phyloP scores from a whole-genome alignment of 2,329 filamentous ascomycete species.

The Fusarium sterilihyphosum region DNA sequence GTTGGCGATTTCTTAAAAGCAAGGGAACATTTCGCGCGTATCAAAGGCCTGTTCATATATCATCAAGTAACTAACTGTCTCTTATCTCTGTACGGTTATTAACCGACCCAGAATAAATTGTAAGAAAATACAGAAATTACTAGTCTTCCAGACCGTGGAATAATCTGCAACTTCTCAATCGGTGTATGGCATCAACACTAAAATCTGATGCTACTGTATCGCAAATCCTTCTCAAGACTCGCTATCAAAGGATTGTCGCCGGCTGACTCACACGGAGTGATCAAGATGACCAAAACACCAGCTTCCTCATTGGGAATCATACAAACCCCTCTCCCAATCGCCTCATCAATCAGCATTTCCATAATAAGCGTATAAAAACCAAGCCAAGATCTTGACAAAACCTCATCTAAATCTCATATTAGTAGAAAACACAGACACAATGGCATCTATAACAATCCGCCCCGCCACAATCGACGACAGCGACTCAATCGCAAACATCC shows the following conservation, averaged over 20 bases:
- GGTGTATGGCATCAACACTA: not conserved
- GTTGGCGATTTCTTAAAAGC: no score
- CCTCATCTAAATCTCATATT: no score
- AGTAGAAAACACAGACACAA: not conserved
- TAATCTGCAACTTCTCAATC: not conserved
- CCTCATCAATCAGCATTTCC: not conserved
- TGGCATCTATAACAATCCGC: constrained; percentile 27
- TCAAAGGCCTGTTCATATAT: no score
- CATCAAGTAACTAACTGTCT: no score
- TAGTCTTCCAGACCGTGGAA: not conserved
- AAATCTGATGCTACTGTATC: not conserved
- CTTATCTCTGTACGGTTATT: no score
- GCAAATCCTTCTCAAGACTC: not conserved
- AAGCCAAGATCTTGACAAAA: not conserved
- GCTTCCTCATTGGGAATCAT: constrained; percentile 30
- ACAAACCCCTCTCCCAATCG: not conserved
- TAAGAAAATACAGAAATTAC: not conserved
- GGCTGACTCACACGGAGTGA: constrained; percentile 24
- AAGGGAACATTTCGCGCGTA: no score
- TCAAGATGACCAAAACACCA: constrained; percentile 11
- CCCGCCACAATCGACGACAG: constrained; percentile 29
- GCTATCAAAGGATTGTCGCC: not conserved
- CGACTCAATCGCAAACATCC: constrained; percentile 29
- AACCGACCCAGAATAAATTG: not conserved
- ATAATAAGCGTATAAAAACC: constrained; percentile 1